Conservation (phyloP, 495 filamentous ascomycete species). For the Cladorrhinum samala region DNA sequence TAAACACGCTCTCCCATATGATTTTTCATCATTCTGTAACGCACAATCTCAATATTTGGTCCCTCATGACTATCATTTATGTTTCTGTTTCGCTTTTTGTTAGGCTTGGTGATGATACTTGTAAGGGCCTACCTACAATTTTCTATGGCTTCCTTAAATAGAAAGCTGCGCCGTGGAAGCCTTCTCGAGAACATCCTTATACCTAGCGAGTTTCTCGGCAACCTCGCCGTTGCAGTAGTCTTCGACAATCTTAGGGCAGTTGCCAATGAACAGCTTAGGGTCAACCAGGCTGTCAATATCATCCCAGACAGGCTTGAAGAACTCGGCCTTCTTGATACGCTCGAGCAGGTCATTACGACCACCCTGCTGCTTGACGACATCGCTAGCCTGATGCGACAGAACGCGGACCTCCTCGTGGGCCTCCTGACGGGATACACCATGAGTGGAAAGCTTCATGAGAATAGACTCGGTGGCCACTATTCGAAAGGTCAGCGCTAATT, state of each 20-base stretch:
- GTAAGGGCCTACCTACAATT: too few relatives aligned
- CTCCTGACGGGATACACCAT: conserved; percentile 76
- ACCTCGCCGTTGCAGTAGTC: conserved; percentile 35
- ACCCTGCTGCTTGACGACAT: conserved; percentile 71
- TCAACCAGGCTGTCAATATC: conserved; percentile 73
- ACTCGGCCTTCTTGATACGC: conserved; percentile 64
- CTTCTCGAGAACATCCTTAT: conserved; percentile 17
- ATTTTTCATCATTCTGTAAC: too few relatives aligned
- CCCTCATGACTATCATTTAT: too few relatives aligned
- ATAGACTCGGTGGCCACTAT: conserved; percentile 74
- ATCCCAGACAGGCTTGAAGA: conserved; percentile 74
- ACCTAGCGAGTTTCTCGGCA: conserved; percentile 18
- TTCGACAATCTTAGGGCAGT: conserved; percentile 40
- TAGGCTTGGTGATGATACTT: too few relatives aligned
- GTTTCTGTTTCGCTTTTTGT: too few relatives aligned
- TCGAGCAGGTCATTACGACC: conserved; percentile 78
- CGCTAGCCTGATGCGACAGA: conserved; percentile 76
- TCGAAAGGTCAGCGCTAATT: too few relatives aligned
- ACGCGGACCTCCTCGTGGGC: conserved; percentile 90
- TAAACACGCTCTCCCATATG: too few relatives aligned
- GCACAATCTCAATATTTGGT: too few relatives aligned
- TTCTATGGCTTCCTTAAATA: conserved; percentile 13
- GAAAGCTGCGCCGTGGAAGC: conserved; percentile 27
- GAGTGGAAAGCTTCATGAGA: conserved; percentile 76
- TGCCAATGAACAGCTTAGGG: conserved; percentile 63